A percentile compares a stretch with the other conserved stretches of the same genome.
Evolutionary conservation across 345 rosid species (phyloP).

Genomic region (Lumnitzera racemosa): DNA sequence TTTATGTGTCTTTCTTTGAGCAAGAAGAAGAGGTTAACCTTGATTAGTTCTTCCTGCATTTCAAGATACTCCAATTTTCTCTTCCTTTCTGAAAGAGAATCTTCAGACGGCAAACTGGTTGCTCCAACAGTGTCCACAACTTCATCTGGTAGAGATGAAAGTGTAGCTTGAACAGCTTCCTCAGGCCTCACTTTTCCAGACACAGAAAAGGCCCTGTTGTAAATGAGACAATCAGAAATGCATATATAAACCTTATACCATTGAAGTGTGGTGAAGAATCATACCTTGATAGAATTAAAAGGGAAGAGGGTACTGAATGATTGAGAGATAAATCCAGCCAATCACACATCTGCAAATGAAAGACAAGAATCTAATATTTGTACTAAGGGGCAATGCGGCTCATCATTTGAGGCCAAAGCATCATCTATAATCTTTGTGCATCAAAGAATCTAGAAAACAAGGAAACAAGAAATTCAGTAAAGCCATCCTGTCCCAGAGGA

Average conservation of each 20-base stretch:
- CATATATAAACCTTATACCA: neutral
- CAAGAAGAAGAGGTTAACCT: constrained; percentile 33
- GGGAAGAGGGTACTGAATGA: constrained; percentile 86
- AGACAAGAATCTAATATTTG: constrained; percentile 6
- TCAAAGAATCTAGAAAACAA: no score
- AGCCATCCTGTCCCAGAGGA: neutral
- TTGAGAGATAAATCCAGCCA: constrained; percentile 96
- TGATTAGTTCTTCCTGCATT: constrained; percentile 95
- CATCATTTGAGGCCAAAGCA: no score
- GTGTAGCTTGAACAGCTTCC: constrained; percentile 97
- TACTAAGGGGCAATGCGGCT: no score
- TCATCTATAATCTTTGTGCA: no score
- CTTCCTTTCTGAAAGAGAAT: constrained; percentile 84
- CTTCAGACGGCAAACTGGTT: constrained; percentile 85
- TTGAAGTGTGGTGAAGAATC: neutral
- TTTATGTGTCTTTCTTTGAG: neutral
- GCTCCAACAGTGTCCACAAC: constrained; percentile 91
- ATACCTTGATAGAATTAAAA: constrained; percentile 89
- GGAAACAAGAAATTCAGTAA: no score
- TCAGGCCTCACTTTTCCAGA: constrained; percentile 93
- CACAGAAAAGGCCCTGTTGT: constrained; percentile 69
- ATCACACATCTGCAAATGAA: constrained; percentile 60
- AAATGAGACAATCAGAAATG: neutral
- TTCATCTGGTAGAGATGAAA: constrained; percentile 95
- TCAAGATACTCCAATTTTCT: constrained; percentile 90